phyloP scores from a whole-genome alignment of 495 filamentous ascomycete genomes.

The Hypoxylon lienhwacheense region DNA sequence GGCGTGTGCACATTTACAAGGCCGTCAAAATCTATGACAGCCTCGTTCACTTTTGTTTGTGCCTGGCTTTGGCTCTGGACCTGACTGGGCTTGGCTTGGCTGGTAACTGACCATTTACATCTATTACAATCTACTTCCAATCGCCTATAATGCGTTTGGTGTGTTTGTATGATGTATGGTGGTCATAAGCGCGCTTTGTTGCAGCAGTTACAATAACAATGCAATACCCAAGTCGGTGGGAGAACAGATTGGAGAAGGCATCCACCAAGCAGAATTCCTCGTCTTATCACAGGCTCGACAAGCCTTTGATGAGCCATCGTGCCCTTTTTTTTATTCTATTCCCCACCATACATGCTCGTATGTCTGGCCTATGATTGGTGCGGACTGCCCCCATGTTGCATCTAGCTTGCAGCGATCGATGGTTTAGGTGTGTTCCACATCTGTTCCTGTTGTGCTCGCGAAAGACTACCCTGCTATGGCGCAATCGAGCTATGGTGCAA shows the following conservation, averaged over 20 bases:
- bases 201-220: too few species aligned
- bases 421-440: constrained; percentile 24
- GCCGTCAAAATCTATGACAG: constrained; percentile 18
- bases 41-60: constrained; percentile 16
- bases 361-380: constrained; percentile 24
- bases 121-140: too few species aligned
- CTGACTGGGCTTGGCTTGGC: too few species aligned
- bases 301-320: background rate
- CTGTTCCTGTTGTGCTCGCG: constrained; percentile 20
- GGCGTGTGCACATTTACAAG: constrained; percentile 18
- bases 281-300: constrained; percentile 25
- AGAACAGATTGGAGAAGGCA: constrained; percentile 1
- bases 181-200: constrained; percentile 17
- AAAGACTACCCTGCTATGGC: constrained; percentile 40
- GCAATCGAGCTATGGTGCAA: constrained; percentile 43
- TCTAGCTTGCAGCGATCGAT: constrained; percentile 31
- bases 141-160: constrained; percentile 10
- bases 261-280: constrained; percentile 28
- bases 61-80: too few species aligned
- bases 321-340: background rate
- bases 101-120: background rate
- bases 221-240: constrained; percentile 13
- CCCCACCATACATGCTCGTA: constrained; percentile 18
- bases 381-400: constrained; percentile 23
- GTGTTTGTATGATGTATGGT: background rate